Conservation (phyloP, 2,329 filamentous ascomycete species). For the Daldinia sp. region DNA sequence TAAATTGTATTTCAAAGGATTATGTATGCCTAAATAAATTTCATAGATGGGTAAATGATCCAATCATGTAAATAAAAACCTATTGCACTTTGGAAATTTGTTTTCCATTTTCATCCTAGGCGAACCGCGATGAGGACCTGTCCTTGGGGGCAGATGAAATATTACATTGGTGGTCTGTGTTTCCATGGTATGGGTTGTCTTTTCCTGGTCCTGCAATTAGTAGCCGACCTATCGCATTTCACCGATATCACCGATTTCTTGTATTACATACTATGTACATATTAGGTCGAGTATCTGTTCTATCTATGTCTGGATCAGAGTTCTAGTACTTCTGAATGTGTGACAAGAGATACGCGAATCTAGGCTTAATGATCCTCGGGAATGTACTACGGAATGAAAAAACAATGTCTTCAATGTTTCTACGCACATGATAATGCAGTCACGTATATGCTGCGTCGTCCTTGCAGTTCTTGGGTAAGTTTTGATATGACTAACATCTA, state of each 20-base stretch:
- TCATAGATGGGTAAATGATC: too few relatives aligned
- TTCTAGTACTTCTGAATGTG: neutral
- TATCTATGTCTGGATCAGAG: neutral
- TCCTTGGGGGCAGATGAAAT: constrained; percentile 6
- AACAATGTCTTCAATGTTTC: neutral
- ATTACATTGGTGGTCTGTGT: constrained; percentile 17
- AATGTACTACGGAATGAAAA: neutral
- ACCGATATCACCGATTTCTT: constrained; percentile 3
- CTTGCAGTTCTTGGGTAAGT: neutral
- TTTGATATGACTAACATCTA: neutral
- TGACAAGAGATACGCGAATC: constrained; percentile 1
- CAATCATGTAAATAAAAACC: too few relatives aligned
- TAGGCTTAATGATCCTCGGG: neutral
- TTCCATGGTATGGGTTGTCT: neutral
- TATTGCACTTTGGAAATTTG: neutral
- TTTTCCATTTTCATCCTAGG: constrained; percentile 9
- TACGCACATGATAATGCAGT: neutral
- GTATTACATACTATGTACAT: neutral
- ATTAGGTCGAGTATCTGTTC: neutral
- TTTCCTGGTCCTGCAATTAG: neutral
- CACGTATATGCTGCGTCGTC: neutral
- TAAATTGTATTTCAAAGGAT: too few relatives aligned
- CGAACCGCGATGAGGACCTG: constrained; percentile 3
- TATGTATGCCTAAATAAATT: too few relatives aligned
- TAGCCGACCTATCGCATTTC: constrained; percentile 16